Evolutionary conservation across 176 grass and related monocot species (phyloP), one percentile per base, ranked within the genome.

Genomic region (Eremochloa ophiuroides): DNA sequence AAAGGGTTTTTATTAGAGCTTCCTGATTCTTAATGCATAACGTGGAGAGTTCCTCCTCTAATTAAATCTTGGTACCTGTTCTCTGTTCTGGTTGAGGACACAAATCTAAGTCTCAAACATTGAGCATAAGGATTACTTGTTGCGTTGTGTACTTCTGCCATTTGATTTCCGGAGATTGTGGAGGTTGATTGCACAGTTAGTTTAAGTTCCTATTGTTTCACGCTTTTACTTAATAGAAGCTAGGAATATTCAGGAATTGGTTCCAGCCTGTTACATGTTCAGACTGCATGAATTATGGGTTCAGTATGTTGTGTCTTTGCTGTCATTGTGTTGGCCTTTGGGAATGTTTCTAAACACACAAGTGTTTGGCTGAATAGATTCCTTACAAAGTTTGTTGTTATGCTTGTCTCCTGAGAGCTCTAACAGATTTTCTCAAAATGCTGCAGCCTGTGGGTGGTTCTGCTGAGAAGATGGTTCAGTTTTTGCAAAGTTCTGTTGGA

Each of bases 401-500:
- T 59, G 50, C 53, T 25, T 61, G 4, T 47, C 23, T 46, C 22
- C 13, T 34, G 22, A 61, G 40, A 65, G 22, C 17, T 9, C 9
- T 78, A 37, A 78, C 5, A 25, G 18, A 33, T 62, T 66, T 48
- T 5, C 20, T 39, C 66, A 38, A 65, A 48, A 20, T 13, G 26
- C 47, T 73, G 7, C 84, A 94, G 92, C 83, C 84, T 41, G 82
- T 89, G 78, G 89, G 80, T 37, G 84, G 91, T 5, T 87, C 84
- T 42, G 51, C 61, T 63, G 61, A 89, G 44, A 94, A 83, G 76
- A 94, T 91, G 87, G 82, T 91, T 18, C 84, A 87, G 27, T 94
- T 87, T 60, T 74, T 94, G 29, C 83, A 85, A 67, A 87, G 50
- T 29, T 87, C 86, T 12, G 72, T 94, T 30, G 92, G 89, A 62